A percentile compares a stretch with the other conserved stretches of the same genome.
These are phyloP conservation scores for Tremella yokohamensis DNA, from an alignment of 768 basidiomycete species.

Conservation along the genomic window DNA sequence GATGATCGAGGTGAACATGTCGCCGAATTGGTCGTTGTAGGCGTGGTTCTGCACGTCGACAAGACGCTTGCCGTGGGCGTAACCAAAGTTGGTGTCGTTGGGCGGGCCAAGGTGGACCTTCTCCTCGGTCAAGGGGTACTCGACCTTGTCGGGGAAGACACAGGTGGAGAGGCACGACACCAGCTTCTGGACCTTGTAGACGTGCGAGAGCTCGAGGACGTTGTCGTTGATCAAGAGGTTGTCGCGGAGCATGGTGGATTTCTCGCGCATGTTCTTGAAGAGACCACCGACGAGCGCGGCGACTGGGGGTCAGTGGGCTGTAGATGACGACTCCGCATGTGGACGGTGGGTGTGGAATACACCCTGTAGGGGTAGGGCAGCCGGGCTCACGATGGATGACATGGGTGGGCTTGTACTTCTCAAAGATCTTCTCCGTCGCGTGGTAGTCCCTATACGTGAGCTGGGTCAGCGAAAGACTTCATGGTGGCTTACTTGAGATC, in stretches of 20 bases:
- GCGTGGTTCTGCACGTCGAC: slow-evolving; percentile 95
- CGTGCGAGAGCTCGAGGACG: slow-evolving; percentile 71
- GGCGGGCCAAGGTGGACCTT: slow-evolving; percentile 91
- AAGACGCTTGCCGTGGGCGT: slow-evolving; percentile 91
- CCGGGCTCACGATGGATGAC: slow-evolving; percentile 74
- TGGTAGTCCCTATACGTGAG: slow-evolving; percentile 57
- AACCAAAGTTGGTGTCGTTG: slow-evolving; percentile 92
- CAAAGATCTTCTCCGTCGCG: slow-evolving; percentile 69
- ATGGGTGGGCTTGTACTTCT: slow-evolving; percentile 89
- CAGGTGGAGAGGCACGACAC: slow-evolving; percentile 96
- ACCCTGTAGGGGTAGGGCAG: background rate
- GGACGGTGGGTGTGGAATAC: background rate
- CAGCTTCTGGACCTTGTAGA: slow-evolving; percentile 62
- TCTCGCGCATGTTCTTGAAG: slow-evolving; percentile 93
- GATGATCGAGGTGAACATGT: slow-evolving; percentile 93
- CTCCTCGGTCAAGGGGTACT: slow-evolving; percentile 85
- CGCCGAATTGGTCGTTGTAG: slow-evolving; percentile 91
- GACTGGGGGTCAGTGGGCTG: background rate
- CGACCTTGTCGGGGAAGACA: slow-evolving; percentile 92
- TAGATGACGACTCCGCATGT: background rate
- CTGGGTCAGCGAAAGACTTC: too few relatives aligned
- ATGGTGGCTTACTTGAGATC: slow-evolving; percentile 66
- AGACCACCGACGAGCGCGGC: slow-evolving; percentile 69
- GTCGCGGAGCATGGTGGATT: slow-evolving; percentile 90
- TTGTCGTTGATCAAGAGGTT: slow-evolving; percentile 96